Evolutionary conservation across 345 rosid genomes (phyloP).

Genomic region (Citrus inodora): DNA sequence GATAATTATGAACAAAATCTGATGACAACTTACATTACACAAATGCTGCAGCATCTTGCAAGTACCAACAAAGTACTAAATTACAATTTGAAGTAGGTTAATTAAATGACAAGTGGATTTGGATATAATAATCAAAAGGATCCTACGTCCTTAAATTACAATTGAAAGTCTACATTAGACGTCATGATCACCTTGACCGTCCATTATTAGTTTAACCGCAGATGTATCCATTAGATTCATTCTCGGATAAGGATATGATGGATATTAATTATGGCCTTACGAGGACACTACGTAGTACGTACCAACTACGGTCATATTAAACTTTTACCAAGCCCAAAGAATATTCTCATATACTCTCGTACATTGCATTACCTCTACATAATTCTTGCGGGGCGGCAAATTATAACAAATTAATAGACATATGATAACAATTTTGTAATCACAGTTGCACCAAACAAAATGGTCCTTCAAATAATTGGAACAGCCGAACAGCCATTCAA

Average conservation of each 20-base stretch:
- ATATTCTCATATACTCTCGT: too few relatives aligned
- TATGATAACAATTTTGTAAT: too few relatives aligned
- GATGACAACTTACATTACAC: background rate
- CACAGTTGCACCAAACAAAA: too few relatives aligned
- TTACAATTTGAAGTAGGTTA: background rate
- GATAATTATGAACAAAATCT: background rate
- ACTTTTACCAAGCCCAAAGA: background rate
- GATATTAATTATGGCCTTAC: background rate
- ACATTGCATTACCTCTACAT: too few relatives aligned
- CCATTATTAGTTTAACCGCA: background rate
- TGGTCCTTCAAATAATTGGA: too few relatives aligned
- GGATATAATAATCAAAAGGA: background rate
- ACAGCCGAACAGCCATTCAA: too few relatives aligned
- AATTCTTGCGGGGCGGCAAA: too few relatives aligned
- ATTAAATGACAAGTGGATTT: background rate
- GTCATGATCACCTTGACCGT: constrained; percentile 16
- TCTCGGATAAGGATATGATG: background rate
- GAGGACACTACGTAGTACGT: background rate
- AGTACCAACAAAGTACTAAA: background rate
- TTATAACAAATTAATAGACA: too few relatives aligned
- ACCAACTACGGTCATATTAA: background rate
- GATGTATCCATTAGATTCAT: background rate
- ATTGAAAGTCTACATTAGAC: background rate
- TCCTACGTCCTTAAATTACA: background rate
- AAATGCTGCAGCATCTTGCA: background rate